phyloP scores from a whole-genome alignment of 2,329 filamentous ascomycete genomes.

The Exutisphaerella laricina region DNA sequence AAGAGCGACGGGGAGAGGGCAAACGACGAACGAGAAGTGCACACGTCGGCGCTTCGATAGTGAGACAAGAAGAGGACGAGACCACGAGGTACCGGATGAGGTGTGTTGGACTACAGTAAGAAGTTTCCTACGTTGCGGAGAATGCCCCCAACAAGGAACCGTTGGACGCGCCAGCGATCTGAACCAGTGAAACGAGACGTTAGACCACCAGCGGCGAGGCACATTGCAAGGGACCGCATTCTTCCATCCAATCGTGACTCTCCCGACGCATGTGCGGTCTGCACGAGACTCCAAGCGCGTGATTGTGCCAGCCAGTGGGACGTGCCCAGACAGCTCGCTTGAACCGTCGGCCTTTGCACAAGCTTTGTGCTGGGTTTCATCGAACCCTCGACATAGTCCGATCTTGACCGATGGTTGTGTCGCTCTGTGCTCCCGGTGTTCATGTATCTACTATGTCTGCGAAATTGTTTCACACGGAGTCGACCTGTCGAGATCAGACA shows the following conservation, averaged over 20 bases:
- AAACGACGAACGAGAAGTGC: conserved; percentile 1
- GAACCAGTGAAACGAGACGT: background rate
- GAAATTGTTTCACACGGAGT: too few species aligned
- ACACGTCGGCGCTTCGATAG: conserved; percentile 2
- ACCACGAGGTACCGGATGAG: background rate
- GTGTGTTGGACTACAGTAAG: too few species aligned
- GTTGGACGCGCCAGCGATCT: background rate
- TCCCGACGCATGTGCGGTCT: background rate
- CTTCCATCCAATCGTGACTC: background rate
- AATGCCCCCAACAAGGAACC: background rate
- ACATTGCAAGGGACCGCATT: background rate
- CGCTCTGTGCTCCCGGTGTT: background rate
- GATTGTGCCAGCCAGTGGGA: background rate
- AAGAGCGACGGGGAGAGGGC: conserved; percentile 7
- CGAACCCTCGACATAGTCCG: background rate
- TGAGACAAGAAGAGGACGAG: conserved; percentile 4
- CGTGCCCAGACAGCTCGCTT: background rate
- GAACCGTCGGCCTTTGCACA: background rate
- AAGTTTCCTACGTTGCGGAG: too few species aligned
- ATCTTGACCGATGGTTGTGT: background rate
- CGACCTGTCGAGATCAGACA: too few species aligned
- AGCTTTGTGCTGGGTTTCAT: background rate
- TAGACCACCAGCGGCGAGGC: background rate
- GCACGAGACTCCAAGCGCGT: background rate
- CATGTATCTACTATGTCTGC: too few species aligned